Conservation (phyloP, 805 yeast species). For the Kodamaea fukazawae region DNA sequence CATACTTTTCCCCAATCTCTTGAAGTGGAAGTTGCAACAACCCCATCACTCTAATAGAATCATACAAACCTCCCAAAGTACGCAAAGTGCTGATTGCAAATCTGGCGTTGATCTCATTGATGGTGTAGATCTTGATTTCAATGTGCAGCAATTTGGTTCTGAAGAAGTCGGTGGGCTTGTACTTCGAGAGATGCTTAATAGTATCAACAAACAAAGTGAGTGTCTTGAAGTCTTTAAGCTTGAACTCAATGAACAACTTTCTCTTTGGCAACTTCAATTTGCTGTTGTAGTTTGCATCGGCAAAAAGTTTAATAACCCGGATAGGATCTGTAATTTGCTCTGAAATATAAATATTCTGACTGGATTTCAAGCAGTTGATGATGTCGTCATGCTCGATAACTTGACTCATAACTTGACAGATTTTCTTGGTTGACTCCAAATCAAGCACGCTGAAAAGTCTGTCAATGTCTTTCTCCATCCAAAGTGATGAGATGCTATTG, state of each 20-base stretch:
- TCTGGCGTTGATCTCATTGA: slow-evolving; percentile 3
- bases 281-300: slow-evolving; percentile 2
- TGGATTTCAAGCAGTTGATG: neutral
- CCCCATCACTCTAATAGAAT: slow-evolving; percentile 8
- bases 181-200: slow-evolving; percentile 3
- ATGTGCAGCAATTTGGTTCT: slow-evolving; percentile 4
- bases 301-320: slow-evolving; percentile 1
- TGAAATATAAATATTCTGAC: slow-evolving; percentile 7
- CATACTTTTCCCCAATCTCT: neutral
- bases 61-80: slow-evolving; percentile 5
- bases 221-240: slow-evolving; percentile 3
- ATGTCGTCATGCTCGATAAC: slow-evolving; percentile 7
- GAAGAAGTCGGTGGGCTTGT: slow-evolving; percentile 1
- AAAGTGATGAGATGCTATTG: neutral
- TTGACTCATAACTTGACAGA: slow-evolving; percentile 2
- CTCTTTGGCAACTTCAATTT: slow-evolving; percentile 1
- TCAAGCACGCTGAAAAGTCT: slow-evolving; percentile 3
- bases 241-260: slow-evolving; percentile 9
- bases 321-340: slow-evolving; percentile 5
- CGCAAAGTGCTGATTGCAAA: slow-evolving; percentile 6
- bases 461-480: slow-evolving; percentile 6
- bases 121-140: slow-evolving; percentile 8
- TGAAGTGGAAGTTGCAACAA: slow-evolving; percentile 5
- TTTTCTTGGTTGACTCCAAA: neutral
- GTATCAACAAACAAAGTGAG: slow-evolving; percentile 6